These are phyloP conservation scores for Boletus reticuloceps DNA, from an alignment of 768 basidiomycete species.

Conservation along the genomic window DNA sequence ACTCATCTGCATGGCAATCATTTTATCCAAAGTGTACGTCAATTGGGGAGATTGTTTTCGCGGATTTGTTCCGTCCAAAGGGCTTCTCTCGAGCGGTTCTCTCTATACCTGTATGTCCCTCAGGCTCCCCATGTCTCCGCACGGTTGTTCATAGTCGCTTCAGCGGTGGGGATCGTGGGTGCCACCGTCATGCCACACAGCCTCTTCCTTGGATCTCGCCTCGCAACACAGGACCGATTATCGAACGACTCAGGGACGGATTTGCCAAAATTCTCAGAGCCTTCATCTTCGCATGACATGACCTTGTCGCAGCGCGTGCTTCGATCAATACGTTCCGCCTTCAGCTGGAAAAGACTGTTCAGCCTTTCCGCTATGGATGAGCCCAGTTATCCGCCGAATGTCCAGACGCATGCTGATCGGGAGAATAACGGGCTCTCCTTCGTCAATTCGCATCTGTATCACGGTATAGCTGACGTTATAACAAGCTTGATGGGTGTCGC, in stretches of 20 bases:
- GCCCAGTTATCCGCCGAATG: conserved; percentile 17
- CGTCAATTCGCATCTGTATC: conserved; percentile 60
- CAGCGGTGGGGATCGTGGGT: conserved; percentile 71
- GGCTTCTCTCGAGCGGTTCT: conserved; percentile 53
- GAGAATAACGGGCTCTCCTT: conserved; percentile 57
- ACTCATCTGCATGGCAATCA: conserved; percentile 72
- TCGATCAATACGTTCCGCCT: conserved; percentile 5
- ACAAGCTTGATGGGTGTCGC: conserved; percentile 78
- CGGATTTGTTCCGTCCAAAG: conserved; percentile 74
- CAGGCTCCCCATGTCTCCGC: conserved; percentile 5
- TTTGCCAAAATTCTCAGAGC: conserved; percentile 16
- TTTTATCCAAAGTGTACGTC: conserved; percentile 69
- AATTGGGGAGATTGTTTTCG: conserved; percentile 72
- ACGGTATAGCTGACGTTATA: conserved; percentile 65
- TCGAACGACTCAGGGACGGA: conserved; percentile 25
- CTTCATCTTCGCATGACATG: conserved; percentile 8
- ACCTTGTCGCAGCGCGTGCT: conserved; percentile 21
- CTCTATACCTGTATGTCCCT: conserved; percentile 61
- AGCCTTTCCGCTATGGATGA: conserved; percentile 23
- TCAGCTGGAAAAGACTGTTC: conserved; percentile 22
- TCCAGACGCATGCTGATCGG: conserved; percentile 49
- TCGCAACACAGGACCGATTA: conserved; percentile 80
- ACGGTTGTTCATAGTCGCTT: conserved; percentile 13
- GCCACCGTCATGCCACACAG: conserved; percentile 95
- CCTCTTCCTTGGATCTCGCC: conserved; percentile 83